Base-by-base conservation (phyloP, 225 moss, liverwort and hornwort species). In the Neckera pumila region DNA sequence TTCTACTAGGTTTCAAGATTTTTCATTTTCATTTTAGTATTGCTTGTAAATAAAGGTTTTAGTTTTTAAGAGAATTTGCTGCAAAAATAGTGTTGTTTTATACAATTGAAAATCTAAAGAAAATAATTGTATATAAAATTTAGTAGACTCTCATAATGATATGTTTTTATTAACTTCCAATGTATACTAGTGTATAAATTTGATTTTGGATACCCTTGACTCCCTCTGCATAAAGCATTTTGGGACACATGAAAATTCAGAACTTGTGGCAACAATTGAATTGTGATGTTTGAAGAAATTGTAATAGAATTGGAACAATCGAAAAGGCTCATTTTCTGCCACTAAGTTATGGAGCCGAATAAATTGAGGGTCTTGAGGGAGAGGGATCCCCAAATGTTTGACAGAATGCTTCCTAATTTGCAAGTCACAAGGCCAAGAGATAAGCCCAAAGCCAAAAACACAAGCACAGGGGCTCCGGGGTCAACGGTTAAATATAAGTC, bases 401-500 rank as follows among this genome's bases (percentile, higher is more conserved):
- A 91, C 59, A 89, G 58, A 62, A 43, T 45, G 11, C 62, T 92
- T 80, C 89, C 89, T 42, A 98, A 96, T 86, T 89, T 98, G 51
- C 84, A 94, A 0, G 69, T 89, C 26, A 89, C 89, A 0, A 92
- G 92, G 58, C 95, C 91, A 60, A 88, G 96, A 88, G 91, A 92
- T 22, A 90, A 88, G 34, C 73, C 94, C 2, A 92, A 86, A 67
- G 92, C 81, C 3, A 89, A 49, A 62, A 88, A 58, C 30, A 40
- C 76, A 61, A 90, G 69, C 73, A 93, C 85, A 0, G 91, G 95
- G 3, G 91, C 92, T 63, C 84, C 84, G 1, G 78, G 75, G 14
- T 90, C 94, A 28, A 96, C 94, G 2, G 33, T 98, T 21, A 98
- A 96, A 84, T 98, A 98, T 80, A 97, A 97, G 76, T 88, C 95